Conservation (phyloP, 495 filamentous ascomycete species). For the Aspergillus sparsus region DNA sequence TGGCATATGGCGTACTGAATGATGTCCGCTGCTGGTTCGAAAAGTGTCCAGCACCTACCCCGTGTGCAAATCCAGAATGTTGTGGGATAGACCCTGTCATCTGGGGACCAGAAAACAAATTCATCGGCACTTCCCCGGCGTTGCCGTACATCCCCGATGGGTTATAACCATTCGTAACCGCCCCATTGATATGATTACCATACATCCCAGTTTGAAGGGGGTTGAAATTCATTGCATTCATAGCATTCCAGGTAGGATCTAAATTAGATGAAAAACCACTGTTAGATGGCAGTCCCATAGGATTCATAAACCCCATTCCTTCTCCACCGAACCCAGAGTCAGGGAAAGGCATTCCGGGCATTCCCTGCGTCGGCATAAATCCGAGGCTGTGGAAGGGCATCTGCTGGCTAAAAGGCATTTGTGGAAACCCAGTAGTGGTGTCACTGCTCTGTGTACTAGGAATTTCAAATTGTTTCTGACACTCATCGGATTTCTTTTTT, state of each 20-base stretch:
- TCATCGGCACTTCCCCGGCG: slow-evolving; percentile 43
- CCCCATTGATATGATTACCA: slow-evolving; percentile 42
- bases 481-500: slow-evolving; percentile 38
- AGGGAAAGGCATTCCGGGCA: slow-evolving; percentile 47
- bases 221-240: slow-evolving; percentile 52
- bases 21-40: slow-evolving; percentile 72
- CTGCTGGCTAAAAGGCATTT: slow-evolving; percentile 35
- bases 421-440: slow-evolving; percentile 18
- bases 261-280: slow-evolving; percentile 48
- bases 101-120: slow-evolving; percentile 40
- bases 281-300: slow-evolving; percentile 48
- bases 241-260: slow-evolving; percentile 47
- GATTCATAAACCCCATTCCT: slow-evolving; percentile 55
- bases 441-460: slow-evolving; percentile 21
- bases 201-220: slow-evolving; percentile 48
- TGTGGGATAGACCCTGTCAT: slow-evolving; percentile 33
- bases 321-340: slow-evolving; percentile 44
- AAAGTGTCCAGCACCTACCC: slow-evolving; percentile 50
- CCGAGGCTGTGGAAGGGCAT: slow-evolving; percentile 37
- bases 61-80: slow-evolving; percentile 36
- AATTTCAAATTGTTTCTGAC: slow-evolving; percentile 14
- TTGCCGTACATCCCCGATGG: slow-evolving; percentile 42
- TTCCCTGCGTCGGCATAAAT: slow-evolving; percentile 35
- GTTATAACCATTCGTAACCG: slow-evolving; percentile 31
- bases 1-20: slow-evolving; percentile 60